phyloP scores from a whole-genome alignment of 805 yeast species.

The Candida manassasensis region DNA sequence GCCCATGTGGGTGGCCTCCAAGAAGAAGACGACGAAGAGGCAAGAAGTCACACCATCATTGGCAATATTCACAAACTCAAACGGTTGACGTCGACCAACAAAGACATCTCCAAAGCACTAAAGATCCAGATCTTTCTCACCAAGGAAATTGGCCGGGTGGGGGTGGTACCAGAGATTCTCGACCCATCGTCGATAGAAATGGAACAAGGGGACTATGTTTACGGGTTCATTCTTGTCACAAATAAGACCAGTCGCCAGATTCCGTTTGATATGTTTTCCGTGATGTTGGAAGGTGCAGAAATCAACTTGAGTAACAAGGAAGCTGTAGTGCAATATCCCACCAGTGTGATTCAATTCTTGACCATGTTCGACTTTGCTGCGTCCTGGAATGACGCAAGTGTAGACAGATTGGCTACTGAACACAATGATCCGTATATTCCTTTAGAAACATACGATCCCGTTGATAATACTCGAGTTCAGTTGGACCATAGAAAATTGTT shows the following conservation, averaged over 20 bases:
- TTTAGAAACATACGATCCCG: conserved; percentile 21
- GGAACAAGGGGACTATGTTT: conserved; percentile 33
- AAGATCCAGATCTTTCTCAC: conserved; percentile 29
- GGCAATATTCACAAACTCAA: conserved; percentile 33
- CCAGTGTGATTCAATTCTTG: conserved; percentile 23
- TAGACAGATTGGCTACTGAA: conserved; percentile 30
- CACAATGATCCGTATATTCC: conserved; percentile 25
- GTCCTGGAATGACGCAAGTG: conserved; percentile 32
- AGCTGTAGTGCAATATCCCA: conserved; percentile 14
- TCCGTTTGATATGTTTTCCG: conserved; percentile 38
- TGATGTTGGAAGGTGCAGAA: conserved; percentile 33
- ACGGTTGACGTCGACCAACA: conserved; percentile 25
- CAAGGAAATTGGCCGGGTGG: conserved; percentile 28
- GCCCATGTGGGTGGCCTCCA: conserved; percentile 4
- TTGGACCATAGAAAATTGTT: conserved; percentile 23
- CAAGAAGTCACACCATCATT: conserved; percentile 32
- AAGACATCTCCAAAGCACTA: conserved; percentile 22
- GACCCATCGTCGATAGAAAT: conserved; percentile 28
- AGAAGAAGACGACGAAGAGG: conserved; percentile 13
- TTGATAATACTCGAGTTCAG: conserved; percentile 25
- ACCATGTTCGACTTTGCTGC: conserved; percentile 41
- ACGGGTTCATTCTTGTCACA: conserved; percentile 30
- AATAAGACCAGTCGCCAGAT: conserved; percentile 24
- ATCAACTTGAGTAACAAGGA: conserved; percentile 18
- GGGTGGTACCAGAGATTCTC: conserved; percentile 26